Evolutionary conservation across 495 filamentous ascomycete genomes (phyloP), one percentile per base, ranked within the genome.

Genomic region (Xylaria scruposa): DNA sequence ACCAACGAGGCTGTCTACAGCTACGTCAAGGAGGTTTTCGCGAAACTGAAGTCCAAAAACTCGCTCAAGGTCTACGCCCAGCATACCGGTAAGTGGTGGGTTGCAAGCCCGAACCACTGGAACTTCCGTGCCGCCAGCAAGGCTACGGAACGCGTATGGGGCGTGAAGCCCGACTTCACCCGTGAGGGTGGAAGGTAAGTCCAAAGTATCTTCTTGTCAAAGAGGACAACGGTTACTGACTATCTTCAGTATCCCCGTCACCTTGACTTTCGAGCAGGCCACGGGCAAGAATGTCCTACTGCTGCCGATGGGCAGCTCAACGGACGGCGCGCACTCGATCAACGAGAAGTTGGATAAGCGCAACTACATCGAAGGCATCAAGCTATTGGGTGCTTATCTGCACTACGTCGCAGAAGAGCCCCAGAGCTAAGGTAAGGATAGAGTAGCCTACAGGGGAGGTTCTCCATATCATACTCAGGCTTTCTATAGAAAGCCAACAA

Each of bases 331-430:
- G 31, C 96, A 99, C 83, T 95, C 92, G 42, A 92, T 97, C 80
- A 99, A 99, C 79, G 96, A 99, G 86, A 99, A 99, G 86, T 87
- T 99, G 51, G 96, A 99, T 81, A 92, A 90, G 86, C 89, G 88
- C 80, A 99, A 99, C 79, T 99, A 98, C 80, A 96, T 99, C 77
- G 94, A 98, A 85, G 96, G 96, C n/a, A 97, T 91, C 73, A 98
- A 98, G 86, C 81, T 98, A 60, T 81, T 98, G 63, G 96, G 96
- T 19, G 94, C 96, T 21, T 99, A 99, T 79, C 83, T 99, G 78
- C 96, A 98, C 84, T 98, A 97, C 77, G 94, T 97, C 68, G 94
- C 95, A 0, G 95, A 95, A 78, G 95, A 99, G 85, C 90, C 93
- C 36, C 89, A 78, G 74, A 72, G 76, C 49, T 84, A 81, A 72